Base-by-base conservation (phyloP, 805 yeast species). In the Candida boleticola region DNA sequence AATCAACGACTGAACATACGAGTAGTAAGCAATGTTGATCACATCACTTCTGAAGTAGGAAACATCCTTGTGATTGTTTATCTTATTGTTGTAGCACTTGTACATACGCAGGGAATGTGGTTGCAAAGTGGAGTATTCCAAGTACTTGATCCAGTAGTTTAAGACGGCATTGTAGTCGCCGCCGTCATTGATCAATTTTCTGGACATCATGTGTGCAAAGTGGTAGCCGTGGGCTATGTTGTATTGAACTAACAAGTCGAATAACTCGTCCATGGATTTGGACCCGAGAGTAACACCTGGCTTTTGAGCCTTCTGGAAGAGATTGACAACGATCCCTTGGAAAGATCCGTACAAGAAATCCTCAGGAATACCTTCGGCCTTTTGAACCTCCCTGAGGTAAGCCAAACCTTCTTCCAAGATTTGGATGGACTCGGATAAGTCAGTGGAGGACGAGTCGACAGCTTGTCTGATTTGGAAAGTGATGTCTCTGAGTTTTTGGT, bases 321-420 rank as follows among this genome's bases (percentile, higher is more conserved):
- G 36, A 14, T 46, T 46, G 21, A 51, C 50, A n/a, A 55, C 55
- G 10, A 61, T 47, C 5, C 59, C 60, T 43, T 58, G 60, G 54
- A 68, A 68, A 4, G 46, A 43, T 6, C 47, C 48, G 45, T 49
- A 60, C 27, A 66, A 43, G 11, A 49, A 40, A 13, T 51, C 56
- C 16, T 60, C 59, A 11, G 53, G 44, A 40, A 70, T 65, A 18
- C 43, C 47, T 45, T 68, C 74, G 1, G 55, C 52, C 5, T 33
- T 51, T 48, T 68, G 71, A 41, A 68, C 55, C 36, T 67, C 69
- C 29, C 72, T 51, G 43, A 70, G 53, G 47, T 64, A 70, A 21
- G 61, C 45, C 23, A 68, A 49, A 2, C 74, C 74, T 47, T 70
- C 74, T 35, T 67, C 70, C 39, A 67, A 59, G 36, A 70, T 68